Evolutionary conservation across 106 monocot species (phyloP).

Genomic region (Vanilla planifolia): DNA sequence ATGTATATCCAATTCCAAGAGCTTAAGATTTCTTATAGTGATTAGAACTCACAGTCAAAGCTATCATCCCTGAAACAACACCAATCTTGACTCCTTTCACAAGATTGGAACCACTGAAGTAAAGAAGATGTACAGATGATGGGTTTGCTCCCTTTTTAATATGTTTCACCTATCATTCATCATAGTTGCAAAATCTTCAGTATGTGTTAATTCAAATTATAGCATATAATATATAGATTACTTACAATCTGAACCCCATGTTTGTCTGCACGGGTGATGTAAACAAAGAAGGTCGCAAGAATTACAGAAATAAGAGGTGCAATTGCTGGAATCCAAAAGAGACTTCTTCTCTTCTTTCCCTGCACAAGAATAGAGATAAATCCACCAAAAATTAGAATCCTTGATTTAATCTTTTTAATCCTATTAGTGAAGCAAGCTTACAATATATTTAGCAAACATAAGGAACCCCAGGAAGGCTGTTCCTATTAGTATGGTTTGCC

Average conservation of each 20-base stretch:
- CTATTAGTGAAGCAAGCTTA: constrained; percentile 26
- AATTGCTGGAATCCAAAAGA: constrained; percentile 80
- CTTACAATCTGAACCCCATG: constrained; percentile 57
- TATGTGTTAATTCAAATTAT: no score
- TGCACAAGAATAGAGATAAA: constrained; percentile 10
- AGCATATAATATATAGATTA: background rate
- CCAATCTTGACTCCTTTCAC: constrained; percentile 56
- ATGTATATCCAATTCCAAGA: no score
- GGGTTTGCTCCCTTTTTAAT: constrained; percentile 63
- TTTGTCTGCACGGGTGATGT: constrained; percentile 37
- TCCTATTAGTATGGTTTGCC: constrained; percentile 68
- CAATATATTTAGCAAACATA: constrained; percentile 50
- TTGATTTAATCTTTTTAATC: background rate
- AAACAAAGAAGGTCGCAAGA: constrained; percentile 51
- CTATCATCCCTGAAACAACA: constrained; percentile 54
- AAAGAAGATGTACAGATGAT: constrained; percentile 53
- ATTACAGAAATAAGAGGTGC: constrained; percentile 71
- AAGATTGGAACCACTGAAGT: constrained; percentile 36
- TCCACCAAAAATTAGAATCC: background rate
- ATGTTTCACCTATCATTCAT: constrained; percentile 45
- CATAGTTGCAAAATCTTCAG: no score
- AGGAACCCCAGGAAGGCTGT: constrained; percentile 49
- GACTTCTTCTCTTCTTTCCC: constrained; percentile 52
- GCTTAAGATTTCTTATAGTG: no score
- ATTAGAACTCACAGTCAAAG: constrained; percentile 52